phyloP scores from a whole-genome alignment of 148 eudicot genomes.

The Amaranthus hypochondriacus region DNA sequence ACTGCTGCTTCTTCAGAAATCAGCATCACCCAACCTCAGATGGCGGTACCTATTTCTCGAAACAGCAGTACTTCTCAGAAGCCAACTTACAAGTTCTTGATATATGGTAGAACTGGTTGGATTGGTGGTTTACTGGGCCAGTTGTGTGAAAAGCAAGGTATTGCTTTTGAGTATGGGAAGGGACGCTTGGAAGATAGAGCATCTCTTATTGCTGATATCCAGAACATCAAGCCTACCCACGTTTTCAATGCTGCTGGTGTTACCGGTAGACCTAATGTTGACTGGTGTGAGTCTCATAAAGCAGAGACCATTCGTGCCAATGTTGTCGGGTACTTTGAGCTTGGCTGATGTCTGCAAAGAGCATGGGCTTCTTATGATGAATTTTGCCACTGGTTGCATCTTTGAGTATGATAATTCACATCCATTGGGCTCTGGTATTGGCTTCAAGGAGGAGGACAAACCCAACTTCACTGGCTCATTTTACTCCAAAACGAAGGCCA shows the following conservation, averaged over 20 bases:
- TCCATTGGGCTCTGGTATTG: slow-evolving; percentile 61
- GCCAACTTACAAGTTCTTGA: slow-evolving; percentile 50
- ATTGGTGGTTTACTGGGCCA: slow-evolving; percentile 66
- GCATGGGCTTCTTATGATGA: slow-evolving; percentile 51
- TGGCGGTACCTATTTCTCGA: slow-evolving; percentile 35
- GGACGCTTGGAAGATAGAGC: slow-evolving; percentile 59
- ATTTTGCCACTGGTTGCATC: slow-evolving; percentile 73
- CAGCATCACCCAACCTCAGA: slow-evolving; percentile 23
- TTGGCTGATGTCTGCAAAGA: slow-evolving; percentile 69
- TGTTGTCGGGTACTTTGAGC: slow-evolving; percentile 65
- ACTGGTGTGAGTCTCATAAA: slow-evolving; percentile 74
- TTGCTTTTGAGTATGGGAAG: slow-evolving; percentile 57
- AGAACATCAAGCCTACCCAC: slow-evolving; percentile 60
- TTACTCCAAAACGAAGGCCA: slow-evolving; percentile 76
- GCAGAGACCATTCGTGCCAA: slow-evolving; percentile 56
- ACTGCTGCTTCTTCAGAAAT: slow-evolving; percentile 32
- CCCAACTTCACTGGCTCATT: slow-evolving; percentile 67
- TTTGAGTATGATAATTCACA: slow-evolving; percentile 61
- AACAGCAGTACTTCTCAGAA: slow-evolving; percentile 9
- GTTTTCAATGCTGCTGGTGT: slow-evolving; percentile 79
- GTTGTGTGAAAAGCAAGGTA: slow-evolving; percentile 62
- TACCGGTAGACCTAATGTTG: slow-evolving; percentile 67
- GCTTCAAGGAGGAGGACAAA: slow-evolving; percentile 68
- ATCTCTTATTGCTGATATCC: slow-evolving; percentile 48
- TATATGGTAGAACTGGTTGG: slow-evolving; percentile 69